Evolutionary conservation across 768 basidiomycete species (phyloP).

Genomic region (Mycena olivaceomarginata): DNA sequence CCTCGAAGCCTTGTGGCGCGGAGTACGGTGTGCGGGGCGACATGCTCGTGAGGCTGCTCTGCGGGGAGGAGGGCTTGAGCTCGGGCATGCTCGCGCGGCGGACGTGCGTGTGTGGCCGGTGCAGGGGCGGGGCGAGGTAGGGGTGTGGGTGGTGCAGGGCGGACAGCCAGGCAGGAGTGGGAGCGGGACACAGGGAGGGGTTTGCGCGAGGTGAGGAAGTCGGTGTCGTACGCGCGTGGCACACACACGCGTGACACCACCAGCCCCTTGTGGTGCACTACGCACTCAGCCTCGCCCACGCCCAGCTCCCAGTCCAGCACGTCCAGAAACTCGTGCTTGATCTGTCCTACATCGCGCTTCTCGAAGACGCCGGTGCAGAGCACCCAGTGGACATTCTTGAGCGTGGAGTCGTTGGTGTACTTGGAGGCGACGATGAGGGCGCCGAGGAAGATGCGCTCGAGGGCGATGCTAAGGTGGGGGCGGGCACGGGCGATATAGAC

Average conservation of each 20-base stretch:
- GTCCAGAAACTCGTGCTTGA: slow-evolving; percentile 36
- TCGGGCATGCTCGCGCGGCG: slow-evolving; percentile 13
- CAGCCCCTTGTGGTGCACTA: slow-evolving; percentile 28
- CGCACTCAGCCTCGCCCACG: slow-evolving; percentile 12
- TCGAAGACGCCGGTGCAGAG: slow-evolving; percentile 35
- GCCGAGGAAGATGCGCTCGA: slow-evolving; percentile 37
- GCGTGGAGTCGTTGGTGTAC: slow-evolving; percentile 35
- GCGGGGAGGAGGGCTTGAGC: slow-evolving; percentile 23
- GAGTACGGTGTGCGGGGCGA: too few species aligned
- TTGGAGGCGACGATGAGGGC: slow-evolving; percentile 34
- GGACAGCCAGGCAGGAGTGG: too few species aligned
- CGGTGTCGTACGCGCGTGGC: not conserved
- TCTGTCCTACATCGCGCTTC: slow-evolving; percentile 25
- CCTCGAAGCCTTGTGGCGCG: too few species aligned
- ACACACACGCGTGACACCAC: not conserved
- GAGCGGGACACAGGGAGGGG: not conserved
- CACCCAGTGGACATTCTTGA: slow-evolving; percentile 39
- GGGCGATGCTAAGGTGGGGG: slow-evolving; percentile 27
- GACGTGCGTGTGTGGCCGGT: not conserved
- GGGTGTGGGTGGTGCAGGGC: too few species aligned
- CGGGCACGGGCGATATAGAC: slow-evolving; percentile 34
- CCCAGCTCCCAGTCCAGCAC: slow-evolving; percentile 39
- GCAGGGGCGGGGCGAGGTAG: too few species aligned
- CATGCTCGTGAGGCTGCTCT: too few species aligned
- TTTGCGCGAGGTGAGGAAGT: too few species aligned